phyloP scores from a whole-genome alignment of 2,329 filamentous ascomycete species.

The Trichoderma arundinaceum region DNA sequence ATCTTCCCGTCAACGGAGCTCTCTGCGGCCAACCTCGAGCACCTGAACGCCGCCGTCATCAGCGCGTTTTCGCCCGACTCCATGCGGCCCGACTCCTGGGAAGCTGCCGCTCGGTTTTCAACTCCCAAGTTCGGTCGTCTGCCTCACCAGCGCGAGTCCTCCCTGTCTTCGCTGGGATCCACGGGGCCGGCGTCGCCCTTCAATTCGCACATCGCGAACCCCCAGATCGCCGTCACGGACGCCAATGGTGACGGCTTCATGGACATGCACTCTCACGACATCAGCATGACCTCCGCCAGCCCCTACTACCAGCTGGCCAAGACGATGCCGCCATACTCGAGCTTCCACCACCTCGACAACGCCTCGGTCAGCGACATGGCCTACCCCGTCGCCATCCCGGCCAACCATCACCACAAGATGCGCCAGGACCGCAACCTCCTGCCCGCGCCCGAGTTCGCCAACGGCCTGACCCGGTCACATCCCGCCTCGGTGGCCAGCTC shows the following conservation, averaged over 20 bases:
- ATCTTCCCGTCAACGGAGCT: conserved; percentile 34
- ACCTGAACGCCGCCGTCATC: conserved; percentile 37
- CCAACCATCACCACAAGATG: conserved; percentile 41
- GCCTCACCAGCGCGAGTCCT: conserved; percentile 64
- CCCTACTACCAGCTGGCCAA: conserved; percentile 56
- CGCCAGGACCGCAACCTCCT: conserved; percentile 51
- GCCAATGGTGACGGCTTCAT: conserved; percentile 51
- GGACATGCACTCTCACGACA: conserved; percentile 32
- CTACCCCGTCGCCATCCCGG: conserved; percentile 50
- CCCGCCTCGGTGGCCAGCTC: conserved; percentile 64
- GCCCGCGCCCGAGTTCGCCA: conserved; percentile 54
- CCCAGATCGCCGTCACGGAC: conserved; percentile 62
- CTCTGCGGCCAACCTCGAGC: conserved; percentile 34
- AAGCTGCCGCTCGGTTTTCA: conserved; percentile 44
- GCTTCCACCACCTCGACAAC: conserved; percentile 48
- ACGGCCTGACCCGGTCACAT: conserved; percentile 52
- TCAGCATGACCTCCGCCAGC: conserved; percentile 39
- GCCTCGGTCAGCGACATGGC: conserved; percentile 47
- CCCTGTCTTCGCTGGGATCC: conserved; percentile 65
- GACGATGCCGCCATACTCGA: conserved; percentile 50
- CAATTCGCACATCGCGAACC: conserved; percentile 60
- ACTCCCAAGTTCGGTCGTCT: conserved; percentile 49
- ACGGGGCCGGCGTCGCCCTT: conserved; percentile 66
- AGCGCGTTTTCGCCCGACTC: conserved; percentile 39
- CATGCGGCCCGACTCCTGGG: conserved; percentile 54